A percentile compares a stretch with the other conserved stretches of the same genome.
phyloP scores from a whole-genome alignment of 768 basidiomycete species.

The Hysterangium stoloniferum region DNA sequence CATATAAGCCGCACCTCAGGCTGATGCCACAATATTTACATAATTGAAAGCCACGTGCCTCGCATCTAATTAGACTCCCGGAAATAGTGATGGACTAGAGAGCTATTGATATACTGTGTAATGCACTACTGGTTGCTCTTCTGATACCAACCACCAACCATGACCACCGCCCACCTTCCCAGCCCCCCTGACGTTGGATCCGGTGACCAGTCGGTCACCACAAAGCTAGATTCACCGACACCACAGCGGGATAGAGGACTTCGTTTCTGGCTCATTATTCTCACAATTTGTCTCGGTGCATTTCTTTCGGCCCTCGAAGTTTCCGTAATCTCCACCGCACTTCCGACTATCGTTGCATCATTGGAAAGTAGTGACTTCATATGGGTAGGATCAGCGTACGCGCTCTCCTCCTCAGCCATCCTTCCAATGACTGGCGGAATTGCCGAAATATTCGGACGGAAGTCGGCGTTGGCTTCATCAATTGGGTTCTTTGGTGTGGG shows the following conservation, averaged over 20 bases:
- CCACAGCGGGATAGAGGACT: constrained; percentile 12
- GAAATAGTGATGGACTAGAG: too few species aligned
- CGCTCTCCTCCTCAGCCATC: constrained; percentile 25
- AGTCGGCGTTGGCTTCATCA: constrained; percentile 20
- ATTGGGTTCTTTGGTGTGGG: constrained; percentile 23
- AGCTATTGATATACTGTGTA: too few species aligned
- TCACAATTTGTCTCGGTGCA: constrained; percentile 21
- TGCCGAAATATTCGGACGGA: constrained; percentile 28
- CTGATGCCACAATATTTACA: too few species aligned
- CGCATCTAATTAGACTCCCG: too few species aligned
- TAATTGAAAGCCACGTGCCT: too few species aligned
- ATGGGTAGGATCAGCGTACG: constrained; percentile 18
- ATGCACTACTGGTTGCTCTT: too few species aligned
- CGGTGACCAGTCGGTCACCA: too few species aligned
- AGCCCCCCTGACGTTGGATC: too few species aligned
- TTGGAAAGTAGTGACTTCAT: constrained; percentile 19
- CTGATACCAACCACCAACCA: too few species aligned
- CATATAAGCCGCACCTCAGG: too few species aligned
- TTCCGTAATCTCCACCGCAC: constrained; percentile 23
- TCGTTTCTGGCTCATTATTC: constrained; percentile 27
- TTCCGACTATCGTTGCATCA: constrained; percentile 24
- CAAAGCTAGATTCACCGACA: too few species aligned
- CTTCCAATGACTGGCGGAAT: constrained; percentile 26
- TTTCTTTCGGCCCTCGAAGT: constrained; percentile 29
- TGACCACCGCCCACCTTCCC: too few species aligned